Conservation (phyloP, 2,329 filamentous ascomycete genomes). For the Penicillium sp. region DNA sequence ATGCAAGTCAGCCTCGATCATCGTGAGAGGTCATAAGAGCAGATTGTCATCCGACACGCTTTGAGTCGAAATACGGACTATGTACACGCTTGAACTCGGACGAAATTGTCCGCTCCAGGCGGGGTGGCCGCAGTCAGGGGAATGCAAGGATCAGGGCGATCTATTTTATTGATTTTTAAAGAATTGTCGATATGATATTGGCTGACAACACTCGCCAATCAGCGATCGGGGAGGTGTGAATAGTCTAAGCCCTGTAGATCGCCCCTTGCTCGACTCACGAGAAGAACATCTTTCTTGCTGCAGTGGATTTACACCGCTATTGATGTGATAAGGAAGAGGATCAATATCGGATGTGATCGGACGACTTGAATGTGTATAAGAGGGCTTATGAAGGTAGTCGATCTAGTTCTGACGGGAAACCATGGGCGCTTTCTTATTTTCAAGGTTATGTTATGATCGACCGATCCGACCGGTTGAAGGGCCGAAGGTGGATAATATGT, state of each 20-base stretch:
- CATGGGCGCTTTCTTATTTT: neutral
- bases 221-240: neutral
- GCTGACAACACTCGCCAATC: neutral
- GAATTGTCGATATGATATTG: neutral
- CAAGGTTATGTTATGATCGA: too few relatives aligned
- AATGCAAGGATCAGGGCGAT: conserved; percentile 5
- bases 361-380: too few relatives aligned
- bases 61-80: conserved; percentile 1
- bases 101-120: neutral
- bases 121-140: conserved; percentile 6
- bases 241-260: too few relatives aligned
- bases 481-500: conserved; percentile 2
- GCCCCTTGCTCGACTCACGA: conserved; percentile 4
- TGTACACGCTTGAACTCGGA: neutral
- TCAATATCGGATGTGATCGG: neutral
- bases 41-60: neutral
- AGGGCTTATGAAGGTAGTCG: too few relatives aligned
- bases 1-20: neutral
- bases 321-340: neutral
- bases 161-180: neutral
- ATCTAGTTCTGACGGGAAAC: neutral
- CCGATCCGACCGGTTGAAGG: neutral
- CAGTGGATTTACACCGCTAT: neutral
- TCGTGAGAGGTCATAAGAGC: neutral
- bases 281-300: neutral